Percentiles rank a stretch among this genome's conserved stretches.
Conservation (phyloP, 2,329 filamentous ascomycete species). For the Nigrospora oryzae region DNA sequence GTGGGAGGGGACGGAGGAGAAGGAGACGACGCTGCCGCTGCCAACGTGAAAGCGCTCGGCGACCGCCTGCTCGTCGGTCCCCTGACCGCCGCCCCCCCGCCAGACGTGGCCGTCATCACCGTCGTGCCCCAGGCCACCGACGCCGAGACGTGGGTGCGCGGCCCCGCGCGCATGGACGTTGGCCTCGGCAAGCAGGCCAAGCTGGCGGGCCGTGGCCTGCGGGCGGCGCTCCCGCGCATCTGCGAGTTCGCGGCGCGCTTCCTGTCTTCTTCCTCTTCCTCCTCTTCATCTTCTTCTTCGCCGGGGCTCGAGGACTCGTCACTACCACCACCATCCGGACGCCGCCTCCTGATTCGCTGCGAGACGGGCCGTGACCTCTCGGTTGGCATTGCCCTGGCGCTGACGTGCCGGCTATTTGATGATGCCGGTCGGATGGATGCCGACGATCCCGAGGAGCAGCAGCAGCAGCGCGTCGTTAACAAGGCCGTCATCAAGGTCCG, state of each 20-base stretch:
- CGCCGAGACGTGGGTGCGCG: slow-evolving; percentile 31
- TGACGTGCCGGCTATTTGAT: slow-evolving; percentile 67
- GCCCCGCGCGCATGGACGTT: slow-evolving; percentile 39
- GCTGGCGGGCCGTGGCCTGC: slow-evolving; percentile 73
- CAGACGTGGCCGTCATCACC: slow-evolving; percentile 29
- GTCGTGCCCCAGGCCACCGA: slow-evolving; percentile 34
- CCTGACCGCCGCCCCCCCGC: neutral
- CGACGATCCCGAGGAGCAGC: neutral
- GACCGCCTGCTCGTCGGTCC: slow-evolving; percentile 18
- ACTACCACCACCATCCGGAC: neutral
- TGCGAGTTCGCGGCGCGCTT: slow-evolving; percentile 42
- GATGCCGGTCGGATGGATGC: slow-evolving; percentile 42
- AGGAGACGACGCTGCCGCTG: neutral
- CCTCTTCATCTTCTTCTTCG: neutral
- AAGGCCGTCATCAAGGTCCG: slow-evolving; percentile 72
- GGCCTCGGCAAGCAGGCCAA: slow-evolving; percentile 61
- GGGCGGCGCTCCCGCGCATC: slow-evolving; percentile 58
- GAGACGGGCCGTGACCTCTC: slow-evolving; percentile 73
- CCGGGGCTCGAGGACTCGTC: too few species aligned
- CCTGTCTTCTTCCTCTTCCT: slow-evolving; percentile 16
- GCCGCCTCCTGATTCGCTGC: slow-evolving; percentile 51
- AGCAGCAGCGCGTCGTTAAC: slow-evolving; percentile 35
- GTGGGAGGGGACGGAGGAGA: neutral
- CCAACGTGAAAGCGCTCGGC: slow-evolving; percentile 20
- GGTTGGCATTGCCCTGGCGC: slow-evolving; percentile 65